Percentiles rank a stretch among this genome's conserved stretches.
Evolutionary conservation across 1,139 yeast genomes (phyloP).

Genomic region (Candida mesenterica): DNA sequence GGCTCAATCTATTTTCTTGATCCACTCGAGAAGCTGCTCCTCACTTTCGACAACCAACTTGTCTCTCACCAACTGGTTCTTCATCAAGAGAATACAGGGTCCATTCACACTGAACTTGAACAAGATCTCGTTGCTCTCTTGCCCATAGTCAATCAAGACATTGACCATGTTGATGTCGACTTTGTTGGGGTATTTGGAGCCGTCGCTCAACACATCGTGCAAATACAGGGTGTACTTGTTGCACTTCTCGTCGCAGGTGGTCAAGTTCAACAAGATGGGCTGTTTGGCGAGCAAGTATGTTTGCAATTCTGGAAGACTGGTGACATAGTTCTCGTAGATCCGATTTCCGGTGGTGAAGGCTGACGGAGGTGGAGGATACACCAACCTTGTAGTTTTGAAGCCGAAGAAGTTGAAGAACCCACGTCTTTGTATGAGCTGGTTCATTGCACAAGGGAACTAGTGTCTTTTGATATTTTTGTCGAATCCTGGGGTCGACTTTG

Average conservation of each 20-base stretch:
- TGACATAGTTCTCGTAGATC: conserved; percentile 41
- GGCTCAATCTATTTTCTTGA: conserved; percentile 21
- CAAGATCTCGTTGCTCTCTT: conserved; percentile 10
- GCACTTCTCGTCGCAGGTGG: conserved; percentile 62
- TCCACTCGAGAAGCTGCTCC: conserved; percentile 56
- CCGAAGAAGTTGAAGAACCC: conserved; percentile 7
- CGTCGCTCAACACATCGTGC: conserved; percentile 53
- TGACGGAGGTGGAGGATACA: conserved; percentile 43
- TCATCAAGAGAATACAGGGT: conserved; percentile 50
- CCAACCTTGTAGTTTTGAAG: conserved; percentile 17
- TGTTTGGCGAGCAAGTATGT: conserved; percentile 51
- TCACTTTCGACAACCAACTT: conserved; percentile 45
- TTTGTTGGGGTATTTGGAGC: conserved; percentile 41
- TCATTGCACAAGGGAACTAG: too few relatives aligned
- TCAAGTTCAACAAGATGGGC: conserved; percentile 72
- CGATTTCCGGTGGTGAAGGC: conserved; percentile 41
- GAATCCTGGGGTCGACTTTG: neutral
- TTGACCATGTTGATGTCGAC: conserved; percentile 60
- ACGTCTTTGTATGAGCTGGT: conserved; percentile 7
- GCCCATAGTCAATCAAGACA: conserved; percentile 38
- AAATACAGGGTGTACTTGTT: conserved; percentile 64
- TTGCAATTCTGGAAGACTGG: conserved; percentile 54
- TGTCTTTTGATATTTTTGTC: conserved; percentile 3
- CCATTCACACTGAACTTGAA: conserved; percentile 10
- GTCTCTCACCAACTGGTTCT: conserved; percentile 63